Conservation (phyloP, 2,329 filamentous ascomycete species). For the Aspergillus nomiae region DNA sequence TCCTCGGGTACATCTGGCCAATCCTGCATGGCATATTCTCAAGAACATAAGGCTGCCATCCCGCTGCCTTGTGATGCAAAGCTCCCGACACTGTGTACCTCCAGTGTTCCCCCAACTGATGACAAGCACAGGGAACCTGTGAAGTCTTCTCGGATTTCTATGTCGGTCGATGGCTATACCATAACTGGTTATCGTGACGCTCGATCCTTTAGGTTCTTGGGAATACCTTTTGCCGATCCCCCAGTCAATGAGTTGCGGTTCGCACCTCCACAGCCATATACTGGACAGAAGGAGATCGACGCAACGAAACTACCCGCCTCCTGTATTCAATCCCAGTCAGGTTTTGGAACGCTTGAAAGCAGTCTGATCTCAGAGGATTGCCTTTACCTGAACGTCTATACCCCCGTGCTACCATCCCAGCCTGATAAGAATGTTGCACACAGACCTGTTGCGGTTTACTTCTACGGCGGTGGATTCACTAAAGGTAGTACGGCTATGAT, state of each 20-base stretch:
- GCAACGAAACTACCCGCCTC: neutral
- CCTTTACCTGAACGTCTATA: neutral
- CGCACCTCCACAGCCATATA: neutral
- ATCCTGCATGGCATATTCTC: neutral
- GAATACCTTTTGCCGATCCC: neutral
- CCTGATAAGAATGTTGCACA: no score
- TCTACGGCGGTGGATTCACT: neutral
- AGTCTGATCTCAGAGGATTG: neutral
- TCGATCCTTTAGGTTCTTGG: neutral
- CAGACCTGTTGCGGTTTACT: neutral
- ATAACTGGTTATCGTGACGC: neutral
- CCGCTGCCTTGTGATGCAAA: neutral
- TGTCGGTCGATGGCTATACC: neutral
- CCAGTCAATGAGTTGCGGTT: neutral
- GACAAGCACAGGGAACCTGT: neutral
- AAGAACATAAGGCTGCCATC: neutral
- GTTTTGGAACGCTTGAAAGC: neutral
- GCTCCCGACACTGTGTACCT: neutral
- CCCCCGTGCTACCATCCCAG: neutral
- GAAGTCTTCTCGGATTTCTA: neutral
- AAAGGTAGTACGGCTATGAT: neutral
- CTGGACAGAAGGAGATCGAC: neutral
- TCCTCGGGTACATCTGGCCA: neutral
- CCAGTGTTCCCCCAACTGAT: neutral
- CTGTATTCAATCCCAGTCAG: neutral